These are phyloP conservation scores for Petunia secreta DNA, from an alignment of 257 asterid genomes.

Conservation along the genomic window DNA sequence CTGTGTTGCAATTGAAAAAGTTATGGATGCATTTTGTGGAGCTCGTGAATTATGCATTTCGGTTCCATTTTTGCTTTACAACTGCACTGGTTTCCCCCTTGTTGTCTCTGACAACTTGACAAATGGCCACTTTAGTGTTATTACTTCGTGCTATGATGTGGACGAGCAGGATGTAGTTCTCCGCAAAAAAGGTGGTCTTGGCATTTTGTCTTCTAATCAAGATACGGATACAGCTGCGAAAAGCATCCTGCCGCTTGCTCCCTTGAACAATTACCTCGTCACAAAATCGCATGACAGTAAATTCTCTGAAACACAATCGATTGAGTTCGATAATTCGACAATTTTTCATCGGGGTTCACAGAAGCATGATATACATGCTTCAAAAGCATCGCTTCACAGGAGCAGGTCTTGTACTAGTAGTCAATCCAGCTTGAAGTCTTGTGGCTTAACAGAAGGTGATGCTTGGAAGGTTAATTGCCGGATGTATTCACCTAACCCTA, in stretches of 20 bases:
- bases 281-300: conserved; percentile 25
- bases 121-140: conserved; percentile 63
- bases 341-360: conserved; percentile 29
- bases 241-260: conserved; percentile 34
- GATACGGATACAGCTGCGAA: conserved; percentile 48
- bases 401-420: conserved; percentile 40
- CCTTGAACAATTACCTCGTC: conserved; percentile 28
- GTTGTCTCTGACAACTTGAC: conserved; percentile 62
- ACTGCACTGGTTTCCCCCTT: conserved; percentile 89
- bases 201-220: conserved; percentile 60
- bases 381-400: conserved; percentile 21
- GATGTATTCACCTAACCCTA: conserved; percentile 85
- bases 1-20: conserved; percentile 76
- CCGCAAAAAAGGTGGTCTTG: conserved; percentile 73
- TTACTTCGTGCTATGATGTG: conserved; percentile 81
- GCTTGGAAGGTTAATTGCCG: conserved; percentile 57
- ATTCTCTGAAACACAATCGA: conserved; percentile 26
- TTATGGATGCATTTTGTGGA: conserved; percentile 94
- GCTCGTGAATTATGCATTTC: conserved; percentile 87
- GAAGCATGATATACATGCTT: conserved; percentile 30
- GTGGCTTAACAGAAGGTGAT: conserved; percentile 47
- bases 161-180: conserved; percentile 55
- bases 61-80: conserved; percentile 83
- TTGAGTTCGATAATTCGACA: conserved; percentile 36
- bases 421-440: conserved; percentile 45